Evolutionary conservation across 2,329 filamentous ascomycete species (phyloP).

Genomic region (Trichophyton equinum): DNA sequence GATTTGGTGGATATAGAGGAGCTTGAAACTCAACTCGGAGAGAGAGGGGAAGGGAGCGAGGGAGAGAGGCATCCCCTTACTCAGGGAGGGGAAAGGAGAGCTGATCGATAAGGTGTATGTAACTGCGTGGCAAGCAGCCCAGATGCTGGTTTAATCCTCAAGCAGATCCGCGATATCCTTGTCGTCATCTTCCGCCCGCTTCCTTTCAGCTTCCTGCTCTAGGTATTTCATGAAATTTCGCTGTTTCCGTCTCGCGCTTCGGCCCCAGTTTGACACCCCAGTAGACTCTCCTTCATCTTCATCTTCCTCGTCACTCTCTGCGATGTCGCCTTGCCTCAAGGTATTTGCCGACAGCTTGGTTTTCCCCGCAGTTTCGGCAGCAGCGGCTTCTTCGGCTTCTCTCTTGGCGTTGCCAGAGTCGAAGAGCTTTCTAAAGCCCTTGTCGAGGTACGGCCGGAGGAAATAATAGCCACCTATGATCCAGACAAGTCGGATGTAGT

Average conservation of each 20-base stretch:
- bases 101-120: not conserved
- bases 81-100: not conserved
- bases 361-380: slow-evolving; percentile 19
- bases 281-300: slow-evolving; percentile 33
- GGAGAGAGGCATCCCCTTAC: too few relatives aligned
- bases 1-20: too few relatives aligned
- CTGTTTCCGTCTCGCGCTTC: slow-evolving; percentile 57
- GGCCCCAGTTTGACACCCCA: slow-evolving; percentile 49
- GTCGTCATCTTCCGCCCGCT: slow-evolving; percentile 54
- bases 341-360: slow-evolving; percentile 53
- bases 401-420: slow-evolving; percentile 23
- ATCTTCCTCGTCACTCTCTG: slow-evolving; percentile 33
- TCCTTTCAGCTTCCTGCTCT: slow-evolving; percentile 50
- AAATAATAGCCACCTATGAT: slow-evolving; percentile 63
- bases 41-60: not conserved
- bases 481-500: slow-evolving; percentile 55
- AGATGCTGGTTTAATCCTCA: slow-evolving; percentile 36
- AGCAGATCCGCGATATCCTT: slow-evolving; percentile 65
- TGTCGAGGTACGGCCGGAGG: slow-evolving; percentile 61
- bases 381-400: slow-evolving; percentile 50
- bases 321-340: slow-evolving; percentile 44
- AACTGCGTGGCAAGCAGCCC: not conserved
- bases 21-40: not conserved
- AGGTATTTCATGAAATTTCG: slow-evolving; percentile 53
- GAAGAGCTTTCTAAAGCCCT: slow-evolving; percentile 48